Conservation (phyloP, 1,139 yeast species). For the Candida frijolesensis region DNA sequence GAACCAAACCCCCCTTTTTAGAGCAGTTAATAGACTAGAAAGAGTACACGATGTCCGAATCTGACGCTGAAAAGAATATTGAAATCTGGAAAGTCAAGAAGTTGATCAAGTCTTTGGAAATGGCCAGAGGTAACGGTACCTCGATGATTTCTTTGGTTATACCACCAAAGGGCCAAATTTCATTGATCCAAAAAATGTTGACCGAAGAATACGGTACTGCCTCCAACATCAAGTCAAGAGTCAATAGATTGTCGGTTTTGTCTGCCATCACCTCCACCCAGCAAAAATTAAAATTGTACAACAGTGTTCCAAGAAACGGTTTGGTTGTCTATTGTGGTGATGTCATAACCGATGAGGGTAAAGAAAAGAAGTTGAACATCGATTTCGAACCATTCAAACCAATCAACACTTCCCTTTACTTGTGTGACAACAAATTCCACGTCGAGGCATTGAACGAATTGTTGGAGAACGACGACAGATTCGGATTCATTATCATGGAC, state of each 20-base stretch:
- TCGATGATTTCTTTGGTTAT: slow-evolving; percentile 96
- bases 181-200: slow-evolving; percentile 85
- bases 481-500: slow-evolving; percentile 97
- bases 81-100: slow-evolving; percentile 99
- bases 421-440: slow-evolving; percentile 97
- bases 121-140: slow-evolving; percentile 97
- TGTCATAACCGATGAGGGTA: slow-evolving; percentile 94
- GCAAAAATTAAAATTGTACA: slow-evolving; percentile 89
- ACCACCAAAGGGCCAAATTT: slow-evolving; percentile 93
- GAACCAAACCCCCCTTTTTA: neutral
- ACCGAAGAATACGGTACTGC: slow-evolving; percentile 99
- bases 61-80: slow-evolving; percentile 85
- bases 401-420: slow-evolving; percentile 89
- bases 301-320: slow-evolving; percentile 89
- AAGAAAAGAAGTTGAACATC: slow-evolving; percentile 90
- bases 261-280: slow-evolving; percentile 98
- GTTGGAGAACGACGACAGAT: slow-evolving; percentile 91
- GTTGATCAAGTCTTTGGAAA: slow-evolving; percentile 79
- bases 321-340: slow-evolving; percentile 98
- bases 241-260: slow-evolving; percentile 89
- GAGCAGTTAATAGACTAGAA: slow-evolving; percentile 3
- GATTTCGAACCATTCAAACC: slow-evolving; percentile 98
- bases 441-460: slow-evolving; percentile 95
- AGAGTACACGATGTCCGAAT: slow-evolving; percentile 11
- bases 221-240: slow-evolving; percentile 95